Conservation (phyloP, 352 stramenopile species). For the Phytopythium cucurbitacearum region DNA sequence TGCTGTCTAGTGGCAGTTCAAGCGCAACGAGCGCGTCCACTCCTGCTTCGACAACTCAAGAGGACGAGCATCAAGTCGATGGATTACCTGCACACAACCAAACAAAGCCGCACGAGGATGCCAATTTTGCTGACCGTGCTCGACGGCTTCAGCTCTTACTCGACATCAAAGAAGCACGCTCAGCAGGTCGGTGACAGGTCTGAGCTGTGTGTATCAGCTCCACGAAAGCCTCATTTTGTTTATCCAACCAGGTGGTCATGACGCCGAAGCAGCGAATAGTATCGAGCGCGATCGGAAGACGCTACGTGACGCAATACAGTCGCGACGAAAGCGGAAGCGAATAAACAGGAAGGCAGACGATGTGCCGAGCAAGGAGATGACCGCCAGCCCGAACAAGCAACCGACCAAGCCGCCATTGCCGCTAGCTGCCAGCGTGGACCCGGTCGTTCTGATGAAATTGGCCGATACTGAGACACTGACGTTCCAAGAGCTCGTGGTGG, state of each 20-base stretch:
- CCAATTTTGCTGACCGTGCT: neutral
- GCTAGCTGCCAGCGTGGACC: neutral
- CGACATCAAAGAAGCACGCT: conserved; percentile 4
- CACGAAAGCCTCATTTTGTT: neutral
- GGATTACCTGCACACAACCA: neutral
- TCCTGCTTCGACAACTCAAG: no score
- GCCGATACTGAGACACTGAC: conserved; percentile 17
- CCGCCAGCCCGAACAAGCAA: no score
- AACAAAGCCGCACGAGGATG: no score
- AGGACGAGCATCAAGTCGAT: neutral
- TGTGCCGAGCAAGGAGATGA: no score
- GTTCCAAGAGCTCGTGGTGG: conserved; percentile 24
- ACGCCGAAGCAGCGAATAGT: no score
- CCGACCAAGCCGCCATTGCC: no score
- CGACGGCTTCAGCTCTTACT: conserved; percentile 4
- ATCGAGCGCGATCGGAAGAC: no score
- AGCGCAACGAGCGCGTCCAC: no score
- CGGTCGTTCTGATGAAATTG: neutral
- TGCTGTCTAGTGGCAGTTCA: no score
- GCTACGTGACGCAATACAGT: no score
- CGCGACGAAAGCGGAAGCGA: no score
- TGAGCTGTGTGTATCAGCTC: neutral
- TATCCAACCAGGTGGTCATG: neutral
- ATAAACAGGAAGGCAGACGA: no score
- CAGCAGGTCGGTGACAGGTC: neutral